These are phyloP conservation scores for Gracilaria vermiculophylla DNA, from an alignment of 23 red algal species.

Conservation along the genomic window DNA sequence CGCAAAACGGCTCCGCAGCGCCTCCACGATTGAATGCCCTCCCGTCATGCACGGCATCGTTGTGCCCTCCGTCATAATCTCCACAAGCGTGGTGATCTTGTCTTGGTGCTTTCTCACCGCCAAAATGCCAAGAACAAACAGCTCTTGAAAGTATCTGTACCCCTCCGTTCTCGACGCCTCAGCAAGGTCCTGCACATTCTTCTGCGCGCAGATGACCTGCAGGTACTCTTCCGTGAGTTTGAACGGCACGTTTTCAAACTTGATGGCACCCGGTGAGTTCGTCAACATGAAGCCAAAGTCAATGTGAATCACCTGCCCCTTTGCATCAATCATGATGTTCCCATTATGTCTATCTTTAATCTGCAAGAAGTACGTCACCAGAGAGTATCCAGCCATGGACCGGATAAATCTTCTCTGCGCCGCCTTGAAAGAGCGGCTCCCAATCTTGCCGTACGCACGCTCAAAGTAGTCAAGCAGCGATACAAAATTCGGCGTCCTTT, in stretches of 20 bases:
- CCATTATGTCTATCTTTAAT: constrained; percentile 99
- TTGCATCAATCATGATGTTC: constrained; percentile 94
- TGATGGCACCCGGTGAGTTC: constrained; percentile 97
- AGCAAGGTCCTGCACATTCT: constrained; percentile 61
- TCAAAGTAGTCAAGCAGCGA: constrained; percentile 93
- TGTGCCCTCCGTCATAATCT: constrained; percentile 97
- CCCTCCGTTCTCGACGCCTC: constrained; percentile 64
- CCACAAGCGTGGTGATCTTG: constrained; percentile 88
- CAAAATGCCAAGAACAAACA: constrained; percentile 92
- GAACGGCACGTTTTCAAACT: constrained; percentile 98
- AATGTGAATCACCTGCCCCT: constrained; percentile 94
- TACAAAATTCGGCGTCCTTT: constrained; percentile 84
- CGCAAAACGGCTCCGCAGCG: constrained; percentile 81
- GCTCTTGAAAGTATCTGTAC: constrained; percentile 92
- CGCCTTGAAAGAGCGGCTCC: constrained; percentile 52
- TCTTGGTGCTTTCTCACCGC: constrained; percentile 97
- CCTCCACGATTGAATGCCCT: constrained; percentile 85
- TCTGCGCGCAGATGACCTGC: constrained; percentile 85
- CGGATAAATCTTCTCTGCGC: constrained; percentile 88
- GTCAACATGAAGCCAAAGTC: constrained; percentile 98
- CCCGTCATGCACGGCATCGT: constrained; percentile 96
- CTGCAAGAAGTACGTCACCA: constrained; percentile 93
- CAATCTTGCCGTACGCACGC: constrained; percentile 74
- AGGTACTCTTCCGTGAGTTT: constrained; percentile 95
- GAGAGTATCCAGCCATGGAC: constrained; percentile 94